Evolutionary conservation across 2,329 filamentous ascomycete genomes (phyloP), one percentile per base, ranked within the genome.

Genomic region (Phaeoacremonium minimum): DNA sequence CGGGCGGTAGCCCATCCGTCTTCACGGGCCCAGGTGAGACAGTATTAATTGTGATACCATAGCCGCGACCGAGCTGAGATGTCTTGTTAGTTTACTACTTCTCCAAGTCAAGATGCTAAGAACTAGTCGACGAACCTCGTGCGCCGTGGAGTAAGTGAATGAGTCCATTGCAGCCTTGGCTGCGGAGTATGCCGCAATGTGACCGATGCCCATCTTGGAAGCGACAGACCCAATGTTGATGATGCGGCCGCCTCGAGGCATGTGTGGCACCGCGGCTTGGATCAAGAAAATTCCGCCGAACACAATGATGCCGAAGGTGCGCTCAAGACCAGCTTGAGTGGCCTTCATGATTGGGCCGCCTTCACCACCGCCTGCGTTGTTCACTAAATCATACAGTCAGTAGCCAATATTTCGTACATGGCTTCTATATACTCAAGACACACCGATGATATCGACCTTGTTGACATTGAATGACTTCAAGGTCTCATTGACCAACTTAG

Each of bases 21-120:
- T 30, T 33, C 1, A 61, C 56, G 1, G 61, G 59, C 0, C 66
- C 66, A 0, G 64, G 66, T 1, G 56, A 57, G 7, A 69, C 45
- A 2, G 63, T 58, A 33, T 69, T 70, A 26, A 69, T 55, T 0
- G 65, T 69, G 36, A 70, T 63, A 11, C 64, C 63, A 28, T 53
- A 51, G 14, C 51, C 36, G 4, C 18, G n/a, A n/a, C n/a, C n/a
- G n/a, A n/a, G n/a, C n/a, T n/a, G n/a, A n/a, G 22, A 9, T 26
- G 22, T n/a, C n/a, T n/a, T 26, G 22, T 26, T n/a, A 26, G 22
- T n/a, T 9, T 26, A 26, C n/a, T 26, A n/a, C 22, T n/a, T 9
- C 9, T n/a, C 22, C 22, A 9, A 26, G 22, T 26, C 22, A n/a
- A n/a, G n/a, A n/a, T n/a, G n/a, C n/a, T n/a, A n/a, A n/a, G n/a